phyloP scores from a whole-genome alignment of 2,329 filamentous ascomycete species.

The Amphichorda felina region DNA sequence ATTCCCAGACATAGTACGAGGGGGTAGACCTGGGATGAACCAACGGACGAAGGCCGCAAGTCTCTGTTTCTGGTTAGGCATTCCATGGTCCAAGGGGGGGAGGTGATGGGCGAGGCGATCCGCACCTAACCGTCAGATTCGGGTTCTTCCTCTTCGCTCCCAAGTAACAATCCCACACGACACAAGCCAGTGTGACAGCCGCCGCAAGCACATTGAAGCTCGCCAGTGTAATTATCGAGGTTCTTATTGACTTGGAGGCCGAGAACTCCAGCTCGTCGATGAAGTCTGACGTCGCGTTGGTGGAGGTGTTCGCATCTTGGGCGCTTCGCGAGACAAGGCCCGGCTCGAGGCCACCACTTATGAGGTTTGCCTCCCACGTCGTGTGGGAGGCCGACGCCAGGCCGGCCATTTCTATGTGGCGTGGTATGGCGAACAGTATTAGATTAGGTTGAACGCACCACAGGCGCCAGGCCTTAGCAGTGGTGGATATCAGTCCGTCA shows the following conservation, averaged over 20 bases:
- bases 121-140: conserved; percentile 28
- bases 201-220: conserved; percentile 49
- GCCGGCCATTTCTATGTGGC: neutral
- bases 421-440: neutral
- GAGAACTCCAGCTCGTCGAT: conserved; percentile 40
- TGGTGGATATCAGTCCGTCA: conserved; percentile 1
- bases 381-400: neutral
- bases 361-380: neutral
- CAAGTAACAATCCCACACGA: conserved; percentile 43
- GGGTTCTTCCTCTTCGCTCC: conserved; percentile 27
- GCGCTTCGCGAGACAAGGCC: conserved; percentile 3
- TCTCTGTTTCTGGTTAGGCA: conserved; percentile 1
- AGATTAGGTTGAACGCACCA: neutral
- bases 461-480: neutral
- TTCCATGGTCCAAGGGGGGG: neutral
- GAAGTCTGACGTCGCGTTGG: conserved; percentile 28
- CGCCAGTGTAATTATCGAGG: conserved; percentile 48
- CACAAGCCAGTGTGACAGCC: conserved; percentile 41
- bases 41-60: conserved; percentile 28
- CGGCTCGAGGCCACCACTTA: neutral
- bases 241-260: conserved; percentile 44
- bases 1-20: conserved; percentile 46
- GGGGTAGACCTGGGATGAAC: conserved; percentile 37
- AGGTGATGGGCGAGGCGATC: no score
- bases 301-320: neutral